Evolutionary conservation across 2,329 filamentous ascomycete genomes (phyloP).

Genomic region (Trichoderma breve): DNA sequence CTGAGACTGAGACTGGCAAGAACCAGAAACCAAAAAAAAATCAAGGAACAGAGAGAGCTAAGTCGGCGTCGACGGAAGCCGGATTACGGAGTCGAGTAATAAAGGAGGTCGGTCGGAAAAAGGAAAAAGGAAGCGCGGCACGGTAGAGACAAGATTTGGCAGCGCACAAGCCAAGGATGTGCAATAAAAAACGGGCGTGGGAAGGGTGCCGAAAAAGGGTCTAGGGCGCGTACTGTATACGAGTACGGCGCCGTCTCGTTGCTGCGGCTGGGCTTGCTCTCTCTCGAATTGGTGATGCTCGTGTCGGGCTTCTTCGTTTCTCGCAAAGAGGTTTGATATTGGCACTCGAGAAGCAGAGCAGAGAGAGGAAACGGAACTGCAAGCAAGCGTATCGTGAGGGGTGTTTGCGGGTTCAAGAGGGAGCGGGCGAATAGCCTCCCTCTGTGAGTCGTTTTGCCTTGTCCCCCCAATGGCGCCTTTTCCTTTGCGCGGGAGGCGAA

Average conservation of each 20-base stretch:
- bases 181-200: constrained; percentile 16
- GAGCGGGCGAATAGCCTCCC: constrained; percentile 10
- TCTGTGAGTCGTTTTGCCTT: background rate
- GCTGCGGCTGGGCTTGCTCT: background rate
- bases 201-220: constrained; percentile 17
- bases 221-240: constrained; percentile 15
- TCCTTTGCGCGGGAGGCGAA: constrained; percentile 11
- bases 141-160: constrained; percentile 13
- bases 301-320: background rate
- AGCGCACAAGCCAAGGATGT: constrained; percentile 19
- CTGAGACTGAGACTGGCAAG: constrained; percentile 1
- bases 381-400: background rate
- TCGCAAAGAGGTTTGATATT: background rate
- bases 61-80: constrained; percentile 16
- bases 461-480: constrained; percentile 6
- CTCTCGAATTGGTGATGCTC: background rate
- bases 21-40: constrained; percentile 4
- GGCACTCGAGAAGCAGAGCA: background rate
- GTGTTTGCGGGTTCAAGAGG: background rate
- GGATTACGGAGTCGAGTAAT: constrained; percentile 10
- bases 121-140: constrained; percentile 20
- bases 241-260: constrained; percentile 4
- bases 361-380: background rate
- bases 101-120: constrained; percentile 19
- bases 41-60: constrained; percentile 12